These are phyloP conservation scores for Erythrobasidium hasegawianum DNA, from an alignment of 1,284 basidiomycete species.

Conservation along the genomic window DNA sequence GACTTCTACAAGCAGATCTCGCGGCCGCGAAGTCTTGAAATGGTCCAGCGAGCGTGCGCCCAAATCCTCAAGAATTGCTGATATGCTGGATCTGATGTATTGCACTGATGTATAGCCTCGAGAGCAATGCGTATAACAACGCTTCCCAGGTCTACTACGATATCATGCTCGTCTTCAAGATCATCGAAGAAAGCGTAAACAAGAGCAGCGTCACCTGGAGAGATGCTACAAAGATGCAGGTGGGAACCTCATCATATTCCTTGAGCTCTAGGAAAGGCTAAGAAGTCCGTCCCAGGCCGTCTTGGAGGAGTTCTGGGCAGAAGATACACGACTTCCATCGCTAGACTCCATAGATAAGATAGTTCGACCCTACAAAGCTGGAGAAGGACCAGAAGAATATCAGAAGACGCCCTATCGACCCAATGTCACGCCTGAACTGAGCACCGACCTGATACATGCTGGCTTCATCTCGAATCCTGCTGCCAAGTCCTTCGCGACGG, in stretches of 20 bases:
- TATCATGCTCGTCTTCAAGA: slow-evolving; percentile 14
- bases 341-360: slow-evolving; percentile 10
- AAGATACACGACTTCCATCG: slow-evolving; percentile 15
- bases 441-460: slow-evolving; percentile 4
- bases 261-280: background rate
- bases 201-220: slow-evolving; percentile 27
- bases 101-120: slow-evolving; percentile 7
- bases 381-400: slow-evolving; percentile 8
- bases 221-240: slow-evolving; percentile 33
- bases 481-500: background rate
- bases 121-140: slow-evolving; percentile 2
- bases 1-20: slow-evolving; percentile 20
- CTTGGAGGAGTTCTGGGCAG: slow-evolving; percentile 27
- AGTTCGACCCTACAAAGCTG: background rate
- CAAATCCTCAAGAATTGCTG: background rate
- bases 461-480: slow-evolving; percentile 3
- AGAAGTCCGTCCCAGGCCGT: slow-evolving; percentile 6
- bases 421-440: slow-evolving; percentile 8
- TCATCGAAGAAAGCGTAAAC: slow-evolving; percentile 12
- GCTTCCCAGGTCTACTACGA: slow-evolving; percentile 25
- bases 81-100: background rate
- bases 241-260: background rate
- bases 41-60: slow-evolving; percentile 25
- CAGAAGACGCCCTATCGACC: slow-evolving; percentile 8
- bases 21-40: slow-evolving; percentile 15